Evolutionary conservation across 2,329 filamentous ascomycete species (phyloP).

Genomic region (Exophiala spinifera): DNA sequence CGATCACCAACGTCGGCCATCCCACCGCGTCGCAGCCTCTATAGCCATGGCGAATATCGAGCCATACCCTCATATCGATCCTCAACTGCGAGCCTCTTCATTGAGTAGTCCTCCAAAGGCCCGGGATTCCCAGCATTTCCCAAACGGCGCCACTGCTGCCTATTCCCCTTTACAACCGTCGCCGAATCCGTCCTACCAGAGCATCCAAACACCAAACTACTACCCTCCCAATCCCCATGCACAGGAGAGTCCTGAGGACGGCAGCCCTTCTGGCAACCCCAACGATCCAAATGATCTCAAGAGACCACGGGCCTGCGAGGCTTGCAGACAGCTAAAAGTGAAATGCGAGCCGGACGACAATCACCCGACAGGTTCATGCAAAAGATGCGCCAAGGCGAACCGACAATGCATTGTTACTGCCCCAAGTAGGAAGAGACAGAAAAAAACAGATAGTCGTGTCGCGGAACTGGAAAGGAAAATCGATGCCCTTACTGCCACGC

Average conservation of each 20-base stretch:
- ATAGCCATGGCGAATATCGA: constrained; percentile 15
- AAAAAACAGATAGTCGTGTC: constrained; percentile 86
- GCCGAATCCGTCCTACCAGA: constrained; percentile 27
- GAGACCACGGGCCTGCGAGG: constrained; percentile 69
- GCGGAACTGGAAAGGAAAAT: constrained; percentile 92
- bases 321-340: constrained; percentile 73
- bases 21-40: not conserved
- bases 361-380: constrained; percentile 63
- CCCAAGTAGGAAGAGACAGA: constrained; percentile 74
- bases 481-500: constrained; percentile 76
- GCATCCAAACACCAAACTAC: constrained; percentile 26
- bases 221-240: constrained; percentile 23
- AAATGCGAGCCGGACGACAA: constrained; percentile 74
- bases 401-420: constrained; percentile 73
- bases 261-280: constrained; percentile 24
- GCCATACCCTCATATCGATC: constrained; percentile 21
- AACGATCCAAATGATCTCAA: constrained; percentile 53
- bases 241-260: constrained; percentile 27
- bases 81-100: constrained; percentile 19
- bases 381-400: constrained; percentile 76
- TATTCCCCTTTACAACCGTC: constrained; percentile 28
- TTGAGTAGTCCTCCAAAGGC: constrained; percentile 25
- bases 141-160: constrained; percentile 18
- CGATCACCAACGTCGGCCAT: constrained; percentile 4
- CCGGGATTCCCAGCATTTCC: constrained; percentile 20